Evolutionary conservation across 2,329 filamentous ascomycete genomes (phyloP).

Genomic region (Herpotrichia juniperi): DNA sequence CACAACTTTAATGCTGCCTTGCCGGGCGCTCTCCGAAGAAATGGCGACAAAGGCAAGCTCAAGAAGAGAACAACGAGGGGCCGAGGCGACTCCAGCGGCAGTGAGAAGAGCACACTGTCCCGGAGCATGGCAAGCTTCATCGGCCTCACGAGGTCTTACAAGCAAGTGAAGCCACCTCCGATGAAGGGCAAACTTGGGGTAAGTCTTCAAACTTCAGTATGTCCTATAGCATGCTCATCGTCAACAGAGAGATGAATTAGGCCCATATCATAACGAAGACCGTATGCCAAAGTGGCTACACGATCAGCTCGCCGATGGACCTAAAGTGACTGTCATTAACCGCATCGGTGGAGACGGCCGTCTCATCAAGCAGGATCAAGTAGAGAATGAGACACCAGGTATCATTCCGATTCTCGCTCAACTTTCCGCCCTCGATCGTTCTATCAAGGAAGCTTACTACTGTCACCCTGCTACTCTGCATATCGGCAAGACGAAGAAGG

Average conservation of each 20-base stretch:
- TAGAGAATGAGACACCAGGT: conserved; percentile 53
- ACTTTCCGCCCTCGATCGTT: conserved; percentile 63
- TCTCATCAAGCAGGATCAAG: conserved; percentile 47
- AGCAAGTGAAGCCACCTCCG: conserved; percentile 33
- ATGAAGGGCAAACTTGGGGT: conserved; percentile 43
- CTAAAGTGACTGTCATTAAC: conserved; percentile 46
- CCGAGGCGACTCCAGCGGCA: conserved; percentile 32
- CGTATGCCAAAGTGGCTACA: conserved; percentile 53
- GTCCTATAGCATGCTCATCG: conserved; percentile 16
- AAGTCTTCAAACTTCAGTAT: conserved; percentile 16
- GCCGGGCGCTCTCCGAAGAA: conserved; percentile 21
- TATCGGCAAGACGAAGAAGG: conserved; percentile 77
- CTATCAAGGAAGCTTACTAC: conserved; percentile 74
- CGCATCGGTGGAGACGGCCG: conserved; percentile 50
- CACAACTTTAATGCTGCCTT: conserved; percentile 25
- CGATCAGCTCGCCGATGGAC: conserved; percentile 48
- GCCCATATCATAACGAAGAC: conserved; percentile 55
- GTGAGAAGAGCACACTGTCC: conserved; percentile 43
- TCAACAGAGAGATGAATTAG: conserved; percentile 50
- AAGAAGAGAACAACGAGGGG: conserved; percentile 30
- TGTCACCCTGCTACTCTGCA: conserved; percentile 79
- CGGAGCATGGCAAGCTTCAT: conserved; percentile 44
- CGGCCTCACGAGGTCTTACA: conserved; percentile 34
- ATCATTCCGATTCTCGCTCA: conserved; percentile 54
- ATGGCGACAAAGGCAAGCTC: conserved; percentile 24